Percentiles rank a stretch among this genome's conserved stretches.
Conservation (phyloP, 257 asterid genomes). For the Voacanga thouarsii region DNA sequence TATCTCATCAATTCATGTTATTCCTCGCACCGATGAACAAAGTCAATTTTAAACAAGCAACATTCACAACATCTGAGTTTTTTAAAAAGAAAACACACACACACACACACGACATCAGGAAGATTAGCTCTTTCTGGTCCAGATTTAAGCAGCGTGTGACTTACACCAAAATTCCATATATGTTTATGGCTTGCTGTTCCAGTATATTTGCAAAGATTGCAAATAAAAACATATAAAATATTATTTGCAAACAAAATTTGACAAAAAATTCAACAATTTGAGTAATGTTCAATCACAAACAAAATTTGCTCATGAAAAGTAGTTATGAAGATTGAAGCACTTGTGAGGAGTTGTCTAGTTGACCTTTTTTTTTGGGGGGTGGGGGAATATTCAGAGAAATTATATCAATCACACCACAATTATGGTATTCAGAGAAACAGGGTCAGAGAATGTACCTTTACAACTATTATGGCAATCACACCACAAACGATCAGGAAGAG, state of each 20-base stretch:
- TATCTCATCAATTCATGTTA: neutral
- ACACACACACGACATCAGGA: neutral
- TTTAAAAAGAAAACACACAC: neutral
- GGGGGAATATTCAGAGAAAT: neutral
- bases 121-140: neutral
- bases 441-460: conserved; percentile 53
- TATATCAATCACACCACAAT: neutral
- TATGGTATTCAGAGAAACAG: conserved; percentile 3
- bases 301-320: neutral
- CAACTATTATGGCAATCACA: conserved; percentile 79
- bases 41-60: neutral
- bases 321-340: neutral
- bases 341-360: neutral
- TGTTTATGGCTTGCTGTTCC: neutral
- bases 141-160: neutral
- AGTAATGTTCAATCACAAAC: neutral
- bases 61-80: neutral
- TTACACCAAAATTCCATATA: neutral
- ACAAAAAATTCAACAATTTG: neutral
- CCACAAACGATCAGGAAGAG: conserved; percentile 86
- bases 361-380: neutral
- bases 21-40: neutral
- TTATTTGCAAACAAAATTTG: too few relatives aligned
- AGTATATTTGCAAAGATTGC: neutral
- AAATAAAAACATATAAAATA: neutral